phyloP scores from a whole-genome alignment of 139 green algal species.

The Chlamydomonas sphaeroides region DNA sequence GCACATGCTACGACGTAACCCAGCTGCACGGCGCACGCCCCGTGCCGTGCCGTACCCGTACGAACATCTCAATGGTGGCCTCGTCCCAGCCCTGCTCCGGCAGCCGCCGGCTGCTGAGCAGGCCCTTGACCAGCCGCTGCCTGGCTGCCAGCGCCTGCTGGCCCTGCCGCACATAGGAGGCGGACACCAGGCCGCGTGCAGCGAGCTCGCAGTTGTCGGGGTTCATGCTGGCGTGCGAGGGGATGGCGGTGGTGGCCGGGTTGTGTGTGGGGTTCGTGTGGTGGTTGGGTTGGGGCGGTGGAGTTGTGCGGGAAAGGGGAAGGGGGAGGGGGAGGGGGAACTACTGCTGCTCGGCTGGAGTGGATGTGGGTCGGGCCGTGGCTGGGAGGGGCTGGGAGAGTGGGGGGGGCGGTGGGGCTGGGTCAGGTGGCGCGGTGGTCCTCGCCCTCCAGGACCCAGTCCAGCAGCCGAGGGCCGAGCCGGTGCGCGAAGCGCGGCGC shows the following conservation, averaged over 20 bases:
- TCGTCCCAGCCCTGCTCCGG: constrained; percentile 89
- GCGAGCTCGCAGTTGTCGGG: constrained; percentile 66
- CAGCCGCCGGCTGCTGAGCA: constrained; percentile 81
- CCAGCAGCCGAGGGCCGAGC: not conserved
- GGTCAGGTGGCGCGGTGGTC: too few species aligned
- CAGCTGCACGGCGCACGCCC: too few species aligned
- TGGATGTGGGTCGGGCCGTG: not conserved
- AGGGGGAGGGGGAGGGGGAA: not conserved
- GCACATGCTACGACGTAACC: too few species aligned
- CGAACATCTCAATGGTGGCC: constrained; percentile 83
- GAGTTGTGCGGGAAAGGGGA: not conserved
- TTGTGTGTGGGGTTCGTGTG: too few species aligned
- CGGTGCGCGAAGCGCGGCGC: not conserved
- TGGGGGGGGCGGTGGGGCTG: not conserved
- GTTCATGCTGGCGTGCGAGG: constrained; percentile 66
- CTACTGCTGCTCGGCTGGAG: not conserved
- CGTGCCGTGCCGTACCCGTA: constrained; percentile 41
- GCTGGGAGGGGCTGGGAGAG: not conserved
- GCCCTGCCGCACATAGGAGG: constrained; percentile 81
- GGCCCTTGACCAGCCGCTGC: constrained; percentile 69
- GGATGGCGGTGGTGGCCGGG: not conserved
- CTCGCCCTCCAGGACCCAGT: constrained; percentile 18
- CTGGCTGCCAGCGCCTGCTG: constrained; percentile 61
- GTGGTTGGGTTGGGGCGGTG: not conserved
- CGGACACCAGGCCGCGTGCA: constrained; percentile 58